Base-by-base conservation (phyloP, 345 rosid genomes). In the Camelina laxa region DNA sequence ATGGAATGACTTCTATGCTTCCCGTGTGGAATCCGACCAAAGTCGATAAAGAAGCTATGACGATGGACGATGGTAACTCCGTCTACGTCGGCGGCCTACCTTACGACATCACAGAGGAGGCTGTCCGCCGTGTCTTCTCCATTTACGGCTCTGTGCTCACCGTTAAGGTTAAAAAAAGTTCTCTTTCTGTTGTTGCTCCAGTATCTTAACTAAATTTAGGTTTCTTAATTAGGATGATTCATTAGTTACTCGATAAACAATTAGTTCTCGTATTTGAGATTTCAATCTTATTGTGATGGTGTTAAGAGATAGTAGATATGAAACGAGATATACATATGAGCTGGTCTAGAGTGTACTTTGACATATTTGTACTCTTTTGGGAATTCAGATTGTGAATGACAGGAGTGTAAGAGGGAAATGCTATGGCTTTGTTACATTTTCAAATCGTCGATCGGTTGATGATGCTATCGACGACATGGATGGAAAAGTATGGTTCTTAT, bases 81-180 rank as follows among this genome's bases (percentile, higher is more conserved):
- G 92, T 94, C 39, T 94, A 94, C 82, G 95, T 94, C 12, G 98
- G 97, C 30, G 93, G 96, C 41, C 88, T 94, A 9, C 90, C 98
- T 9, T 90, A 86, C 85, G 81, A 76, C 71, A 80, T 92, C 76
- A 82, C 73, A 41, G 97, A 94, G 62, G 88, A 86, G 47, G 70
- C 84, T 74, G 69, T 91, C 77, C 94, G 89, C 78, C 83, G 83
- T 12, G 78, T 78, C 48, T 93, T 93, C 87, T 59, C 74, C 74
- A 38, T 74, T 36, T 91, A 89, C 82, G 97, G 98, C 42, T 30
- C 89, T 47, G 75, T 93, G 16, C 74, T 88, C 81, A 82, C 85
- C 77, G 86, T 91, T 48, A 93, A 91, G 94, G 98, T 91, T 0
- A 27, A 27, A 7, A 57, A 4, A 1, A 7, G 22, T 3, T 16